A percentile compares a stretch with the other conserved stretches of the same genome.
These are phyloP conservation scores for Paspalum notatum DNA, from an alignment of 176 grass and related monocot genomes.

Conservation along the genomic window DNA sequence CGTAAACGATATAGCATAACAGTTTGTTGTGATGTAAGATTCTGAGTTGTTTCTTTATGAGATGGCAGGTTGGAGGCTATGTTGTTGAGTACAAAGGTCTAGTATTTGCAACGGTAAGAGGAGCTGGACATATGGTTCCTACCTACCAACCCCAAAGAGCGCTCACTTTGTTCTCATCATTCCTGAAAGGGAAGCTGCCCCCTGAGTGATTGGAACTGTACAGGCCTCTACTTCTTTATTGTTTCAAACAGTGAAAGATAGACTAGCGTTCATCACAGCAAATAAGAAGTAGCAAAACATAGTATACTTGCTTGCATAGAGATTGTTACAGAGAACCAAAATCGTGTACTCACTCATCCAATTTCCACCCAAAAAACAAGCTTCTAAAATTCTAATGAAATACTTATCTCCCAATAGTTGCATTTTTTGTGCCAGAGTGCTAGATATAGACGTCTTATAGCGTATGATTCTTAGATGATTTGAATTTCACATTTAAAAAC, in stretches of 20 bases:
- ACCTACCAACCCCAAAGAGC: slow-evolving; percentile 56
- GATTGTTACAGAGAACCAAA: slow-evolving; percentile 13
- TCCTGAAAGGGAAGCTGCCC: slow-evolving; percentile 58
- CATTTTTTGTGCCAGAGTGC: slow-evolving; percentile 8
- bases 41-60: slow-evolving; percentile 40
- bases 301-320: slow-evolving; percentile 26
- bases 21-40: not conserved
- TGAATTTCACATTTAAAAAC: slow-evolving; percentile 7
- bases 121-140: slow-evolving; percentile 61
- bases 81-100: slow-evolving; percentile 47
- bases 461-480: slow-evolving; percentile 16
- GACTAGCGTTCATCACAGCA: not conserved
- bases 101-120: slow-evolving; percentile 58
- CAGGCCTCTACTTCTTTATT: slow-evolving; percentile 17
- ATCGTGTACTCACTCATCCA: not conserved
- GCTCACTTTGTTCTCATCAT: slow-evolving; percentile 52
- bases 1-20: not conserved
- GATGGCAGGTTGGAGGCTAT: slow-evolving; percentile 59
- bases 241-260: slow-evolving; percentile 27
- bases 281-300: slow-evolving; percentile 13
- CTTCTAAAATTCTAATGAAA: slow-evolving; percentile 14
- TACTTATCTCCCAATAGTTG: slow-evolving; percentile 7
- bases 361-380: slow-evolving; percentile 5
- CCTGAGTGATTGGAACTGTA: slow-evolving; percentile 44
- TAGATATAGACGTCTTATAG: not conserved